phyloP scores from a whole-genome alignment of 2,329 filamentous ascomycete species.

The Thermomyces lanuginosus region DNA sequence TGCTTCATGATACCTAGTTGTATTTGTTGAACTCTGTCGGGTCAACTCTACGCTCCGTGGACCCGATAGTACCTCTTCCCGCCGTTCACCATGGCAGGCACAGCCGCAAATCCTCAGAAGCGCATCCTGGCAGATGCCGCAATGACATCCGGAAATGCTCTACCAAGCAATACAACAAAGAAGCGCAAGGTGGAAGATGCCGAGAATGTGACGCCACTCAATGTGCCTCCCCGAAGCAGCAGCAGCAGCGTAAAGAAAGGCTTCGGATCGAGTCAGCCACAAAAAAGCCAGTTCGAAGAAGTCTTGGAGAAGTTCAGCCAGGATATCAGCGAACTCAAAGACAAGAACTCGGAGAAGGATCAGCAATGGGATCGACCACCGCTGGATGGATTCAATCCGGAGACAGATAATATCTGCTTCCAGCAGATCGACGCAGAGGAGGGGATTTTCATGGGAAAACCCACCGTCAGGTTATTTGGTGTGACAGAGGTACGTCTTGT shows the following conservation, averaged over 20 bases:
- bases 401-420: conserved; percentile 60
- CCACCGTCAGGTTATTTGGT: conserved; percentile 81
- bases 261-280: conserved; percentile 43
- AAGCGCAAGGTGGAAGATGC: conserved; percentile 61
- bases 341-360: conserved; percentile 79
- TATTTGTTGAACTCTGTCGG: no score
- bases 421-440: conserved; percentile 95
- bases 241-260: conserved; percentile 40
- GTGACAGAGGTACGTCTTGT: conserved; percentile 53
- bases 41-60: neutral
- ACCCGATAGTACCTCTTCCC: neutral
- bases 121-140: conserved; percentile 54
- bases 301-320: conserved; percentile 92
- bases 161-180: conserved; percentile 43
- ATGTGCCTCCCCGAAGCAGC: conserved; percentile 44
- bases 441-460: conserved; percentile 60
- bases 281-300: conserved; percentile 82
- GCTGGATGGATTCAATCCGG: conserved; percentile 44
- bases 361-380: conserved; percentile 69
- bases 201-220: conserved; percentile 35
- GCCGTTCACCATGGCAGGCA: conserved; percentile 23
- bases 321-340: conserved; percentile 71
- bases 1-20: no score
- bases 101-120: conserved; percentile 44
- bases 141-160: conserved; percentile 46